phyloP scores from a whole-genome alignment of 1,139 yeast species.

The Geotrichum klebahnii region DNA sequence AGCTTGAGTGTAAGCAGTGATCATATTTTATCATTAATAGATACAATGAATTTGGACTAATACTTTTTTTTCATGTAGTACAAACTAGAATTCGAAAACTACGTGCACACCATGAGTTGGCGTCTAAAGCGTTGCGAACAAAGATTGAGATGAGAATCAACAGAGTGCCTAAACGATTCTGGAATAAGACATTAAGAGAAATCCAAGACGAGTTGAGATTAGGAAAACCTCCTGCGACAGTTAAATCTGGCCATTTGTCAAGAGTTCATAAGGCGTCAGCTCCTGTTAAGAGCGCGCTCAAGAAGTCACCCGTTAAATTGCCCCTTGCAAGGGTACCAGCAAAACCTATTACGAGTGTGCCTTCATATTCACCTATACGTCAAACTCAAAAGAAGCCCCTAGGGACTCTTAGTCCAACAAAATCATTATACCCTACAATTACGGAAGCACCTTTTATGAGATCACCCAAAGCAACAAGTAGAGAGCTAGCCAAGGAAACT shows the following conservation, averaged over 20 bases:
- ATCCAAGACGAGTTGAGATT: slow-evolving; percentile 24
- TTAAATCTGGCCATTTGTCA: background rate
- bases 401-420: slow-evolving; percentile 1
- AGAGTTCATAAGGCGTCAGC: slow-evolving; percentile 1
- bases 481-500: too few relatives aligned
- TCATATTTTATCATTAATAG: background rate
- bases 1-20: slow-evolving; percentile 30
- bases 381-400: background rate
- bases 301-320: background rate
- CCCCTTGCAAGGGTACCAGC: background rate
- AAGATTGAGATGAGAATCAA: slow-evolving; percentile 42
- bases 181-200: slow-evolving; percentile 43
- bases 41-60: background rate
- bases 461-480: background rate
- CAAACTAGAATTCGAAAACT: slow-evolving; percentile 35
- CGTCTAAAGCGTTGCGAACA: slow-evolving; percentile 37
- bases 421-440: slow-evolving; percentile 3
- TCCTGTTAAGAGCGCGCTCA: background rate
- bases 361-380: background rate
- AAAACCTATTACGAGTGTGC: background rate
- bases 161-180: slow-evolving; percentile 42
- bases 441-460: background rate
- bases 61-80: slow-evolving; percentile 24
- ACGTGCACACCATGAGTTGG: slow-evolving; percentile 34
- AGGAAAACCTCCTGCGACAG: slow-evolving; percentile 4